A percentile compares a stretch with the other conserved stretches of the same genome.
Evolutionary conservation across 2,329 filamentous ascomycete species (phyloP).

Genomic region (Pseudocercospora pini-densiflorae): DNA sequence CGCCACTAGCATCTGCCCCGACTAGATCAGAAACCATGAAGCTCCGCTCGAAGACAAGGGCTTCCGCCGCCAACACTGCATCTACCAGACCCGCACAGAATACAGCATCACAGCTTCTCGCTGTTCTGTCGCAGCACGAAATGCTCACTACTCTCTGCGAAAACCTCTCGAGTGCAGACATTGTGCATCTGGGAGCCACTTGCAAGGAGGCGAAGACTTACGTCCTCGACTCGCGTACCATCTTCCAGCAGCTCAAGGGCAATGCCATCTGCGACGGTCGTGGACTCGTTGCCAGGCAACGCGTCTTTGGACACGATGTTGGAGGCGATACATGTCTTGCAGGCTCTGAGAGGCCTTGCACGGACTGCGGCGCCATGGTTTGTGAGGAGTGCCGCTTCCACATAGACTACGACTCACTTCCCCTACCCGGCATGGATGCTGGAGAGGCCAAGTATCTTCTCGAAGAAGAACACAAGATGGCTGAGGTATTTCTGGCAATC

Average conservation of each 20-base stretch:
- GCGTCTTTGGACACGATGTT: background rate
- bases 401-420: no score
- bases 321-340: background rate
- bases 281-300: background rate
- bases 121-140: constrained; percentile 3
- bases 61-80: background rate
- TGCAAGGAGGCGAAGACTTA: background rate
- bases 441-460: no score
- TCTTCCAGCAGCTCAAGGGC: background rate
- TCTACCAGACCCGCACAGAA: background rate
- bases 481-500: background rate
- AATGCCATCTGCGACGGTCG: background rate
- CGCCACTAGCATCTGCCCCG: no score
- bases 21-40: no score
- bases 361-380: background rate
- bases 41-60: background rate
- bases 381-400: constrained; percentile 1
- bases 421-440: no score
- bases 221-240: background rate
- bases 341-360: background rate
- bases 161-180: constrained; percentile 5
- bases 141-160: constrained; percentile 1
- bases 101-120: background rate
- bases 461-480: no score
- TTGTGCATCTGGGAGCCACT: constrained; percentile 1